Percentiles rank a stretch among this genome's conserved stretches.
Conservation (phyloP, 2,329 filamentous ascomycete genomes). For the Metarhizium robertsii region DNA sequence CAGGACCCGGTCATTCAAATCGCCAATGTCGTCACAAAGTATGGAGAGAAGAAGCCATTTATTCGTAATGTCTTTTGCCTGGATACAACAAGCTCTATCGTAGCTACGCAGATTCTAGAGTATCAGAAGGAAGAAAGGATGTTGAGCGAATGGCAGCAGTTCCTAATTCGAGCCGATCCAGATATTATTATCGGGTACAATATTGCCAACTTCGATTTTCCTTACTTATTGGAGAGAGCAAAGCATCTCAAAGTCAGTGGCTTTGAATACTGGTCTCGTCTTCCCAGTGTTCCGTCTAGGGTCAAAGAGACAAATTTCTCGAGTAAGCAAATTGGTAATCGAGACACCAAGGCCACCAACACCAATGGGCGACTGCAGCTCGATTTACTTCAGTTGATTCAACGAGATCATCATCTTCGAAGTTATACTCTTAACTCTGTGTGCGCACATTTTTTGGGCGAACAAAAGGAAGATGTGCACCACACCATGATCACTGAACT, state of each 20-base stretch:
- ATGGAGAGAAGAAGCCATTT: slow-evolving; percentile 93
- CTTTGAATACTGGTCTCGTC: slow-evolving; percentile 82
- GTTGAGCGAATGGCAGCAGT: slow-evolving; percentile 87
- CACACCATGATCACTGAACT: slow-evolving; percentile 99
- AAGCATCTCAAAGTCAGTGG: slow-evolving; percentile 68
- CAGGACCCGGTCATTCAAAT: slow-evolving; percentile 96
- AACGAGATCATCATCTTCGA: slow-evolving; percentile 87
- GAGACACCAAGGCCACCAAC: slow-evolving; percentile 89
- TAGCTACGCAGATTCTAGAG: slow-evolving; percentile 86
- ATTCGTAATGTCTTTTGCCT: slow-evolving; percentile 94
- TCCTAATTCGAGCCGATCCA: slow-evolving; percentile 81
- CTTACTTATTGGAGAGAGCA: slow-evolving; percentile 84
- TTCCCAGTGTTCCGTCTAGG: slow-evolving; percentile 61
- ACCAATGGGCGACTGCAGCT: slow-evolving; percentile 89
- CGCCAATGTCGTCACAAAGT: slow-evolving; percentile 87
- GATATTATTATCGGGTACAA: slow-evolving; percentile 99
- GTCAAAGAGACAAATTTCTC: slow-evolving; percentile 79
- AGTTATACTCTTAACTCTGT: slow-evolving; percentile 98
- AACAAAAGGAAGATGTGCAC: slow-evolving; percentile 98
- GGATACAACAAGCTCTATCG: slow-evolving; percentile 84
- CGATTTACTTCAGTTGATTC: slow-evolving; percentile 87
- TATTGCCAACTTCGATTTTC: slow-evolving; percentile 97
- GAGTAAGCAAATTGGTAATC: slow-evolving; percentile 96
- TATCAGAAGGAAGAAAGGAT: slow-evolving; percentile 77
- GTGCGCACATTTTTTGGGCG: slow-evolving; percentile 84